Evolutionary conservation across 2,329 filamentous ascomycete species (phyloP), one percentile per base, ranked within the genome.

Genomic region (Coniella vitis): DNA sequence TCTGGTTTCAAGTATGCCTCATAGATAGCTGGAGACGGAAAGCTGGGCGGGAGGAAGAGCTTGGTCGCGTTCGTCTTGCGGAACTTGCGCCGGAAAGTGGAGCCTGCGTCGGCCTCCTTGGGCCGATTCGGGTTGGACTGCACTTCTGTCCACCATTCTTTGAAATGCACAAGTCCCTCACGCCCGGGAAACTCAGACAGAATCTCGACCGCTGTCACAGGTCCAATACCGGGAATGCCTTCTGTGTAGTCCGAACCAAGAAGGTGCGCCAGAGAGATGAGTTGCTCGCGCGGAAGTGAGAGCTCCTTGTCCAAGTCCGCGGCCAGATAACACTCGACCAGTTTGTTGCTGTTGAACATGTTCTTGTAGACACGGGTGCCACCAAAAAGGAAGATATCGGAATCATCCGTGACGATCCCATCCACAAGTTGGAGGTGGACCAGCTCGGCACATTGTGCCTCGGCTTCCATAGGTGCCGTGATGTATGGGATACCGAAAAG

Each of bases 331-430:
- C 93, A 97, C 69, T 98, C 93, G 37, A 98, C 93, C 59, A 89
- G 95, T 64, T 98, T 98, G 65, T 93, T 93, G 59, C 89, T 85
- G 67, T 96, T 98, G 74, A 98, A 98, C 90, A 98, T 95, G 71
- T 98, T 98, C 67, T 98, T 98, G 75, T 98, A 98, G 19, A 98
- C 86, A 16, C 91, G 78, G 0, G 90, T 98, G 34, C 93, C 94
- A 16, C 93, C 94, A 65, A 98, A 98, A 1, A 98, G 78, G 61
- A 98, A 98, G 1, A 85, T 94, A 71, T 98, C 93, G 3, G 87
- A 94, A 63, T 98, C 93, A 60, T 98, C 93, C 0, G 94, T 98
- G 25, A 98, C 90, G 54, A 98, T 95, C 12, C 94, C 93, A 63
- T 98, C 94, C 8, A 98, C 94, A 0, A 97, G 79, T 0, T 89